Base-by-base conservation (phyloP, 805 yeast genomes). In the Kregervanrija pseudodelftensis region DNA sequence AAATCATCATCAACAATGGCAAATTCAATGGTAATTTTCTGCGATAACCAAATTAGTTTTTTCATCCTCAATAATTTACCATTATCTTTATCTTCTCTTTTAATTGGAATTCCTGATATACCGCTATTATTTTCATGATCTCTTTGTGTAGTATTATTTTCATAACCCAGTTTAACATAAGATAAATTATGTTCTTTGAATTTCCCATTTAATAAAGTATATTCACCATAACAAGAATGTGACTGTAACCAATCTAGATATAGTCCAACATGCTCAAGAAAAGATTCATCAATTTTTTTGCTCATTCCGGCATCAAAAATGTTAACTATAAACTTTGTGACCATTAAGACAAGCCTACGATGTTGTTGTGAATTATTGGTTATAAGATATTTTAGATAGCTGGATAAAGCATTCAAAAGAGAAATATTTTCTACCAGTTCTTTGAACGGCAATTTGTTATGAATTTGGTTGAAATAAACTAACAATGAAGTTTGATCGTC, bases 11-110 rank as follows among this genome's bases (percentile, higher is more conserved):
- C 51, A 22, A 56, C 51, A 1, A 56, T 49, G 1, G 55, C 15
- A 50, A 52, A 61, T 11, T 46, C 50, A 22, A 61, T 45, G 3
- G 60, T 52, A 11, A 60, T 44, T 33, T 60, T 61, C 17, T 63
- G 60, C 12, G 58, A 54, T 13, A 64, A 43, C 67, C 67, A 64
- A 8, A 64, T 40, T 10, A 60, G 50, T 36, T 64, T 63, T 40
- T 57, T 59, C 36, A 63, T 36, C 37, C 53, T 51, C 8, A 60
- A 37, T 8, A 53, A 31, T 34, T 55, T 61, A 5, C 31, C 13
- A 37, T 39, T 46, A 5, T 48, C 49, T 32, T 42, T 48, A 8
- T 37, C 43, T 14, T 33, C 35, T 15, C 7, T 34, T 14, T n/a
- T 14, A 30, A 30, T 31, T 9, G 12, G 13, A 30, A 33, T 5